A percentile compares a stretch with the other conserved stretches of the same genome.
Evolutionary conservation across 805 yeast genomes (phyloP).

Genomic region (Metschnikowia baotianmanensis): DNA sequence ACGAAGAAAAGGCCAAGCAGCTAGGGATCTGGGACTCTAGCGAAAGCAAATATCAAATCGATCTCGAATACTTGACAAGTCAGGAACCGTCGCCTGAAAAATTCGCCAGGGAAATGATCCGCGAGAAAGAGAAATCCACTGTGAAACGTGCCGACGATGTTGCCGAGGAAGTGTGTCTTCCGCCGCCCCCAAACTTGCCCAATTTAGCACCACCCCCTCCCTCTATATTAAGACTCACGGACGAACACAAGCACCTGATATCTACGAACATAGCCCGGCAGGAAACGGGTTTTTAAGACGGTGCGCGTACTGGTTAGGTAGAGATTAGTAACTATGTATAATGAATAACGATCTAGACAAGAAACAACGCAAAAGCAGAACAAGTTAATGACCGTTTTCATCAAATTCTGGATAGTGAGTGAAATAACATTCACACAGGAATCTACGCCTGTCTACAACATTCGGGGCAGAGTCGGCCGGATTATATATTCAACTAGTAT

Average conservation of each 20-base stretch:
- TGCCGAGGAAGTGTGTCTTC: conserved; percentile 16
- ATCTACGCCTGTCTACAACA: background rate
- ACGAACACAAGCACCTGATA: conserved; percentile 14
- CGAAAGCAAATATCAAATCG: conserved; percentile 35
- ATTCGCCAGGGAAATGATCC: conserved; percentile 11
- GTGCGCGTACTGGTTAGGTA: no score
- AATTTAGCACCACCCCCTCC: conserved; percentile 21
- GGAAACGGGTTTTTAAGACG: conserved; percentile 11
- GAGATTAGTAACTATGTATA: background rate
- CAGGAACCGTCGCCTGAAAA: conserved; percentile 27
- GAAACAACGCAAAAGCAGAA: no score
- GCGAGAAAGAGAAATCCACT: conserved; percentile 15
- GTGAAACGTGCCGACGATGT: conserved; percentile 15
- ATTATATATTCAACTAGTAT: conserved; percentile 2
- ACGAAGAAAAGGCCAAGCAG: conserved; percentile 45
- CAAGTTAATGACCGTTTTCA: no score
- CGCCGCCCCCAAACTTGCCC: conserved; percentile 19
- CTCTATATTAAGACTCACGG: conserved; percentile 15
- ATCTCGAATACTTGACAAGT: conserved; percentile 31
- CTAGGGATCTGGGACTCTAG: conserved; percentile 32
- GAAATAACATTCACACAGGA: background rate
- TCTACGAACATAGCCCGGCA: conserved; percentile 14
- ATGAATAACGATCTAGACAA: background rate
- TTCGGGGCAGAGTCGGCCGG: conserved; percentile 1
- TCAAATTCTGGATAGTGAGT: background rate